Percentiles rank a stretch among this genome's conserved stretches.
Evolutionary conservation across 495 filamentous ascomycete species (phyloP).

Genomic region (Talaromyces proteolyticus): DNA sequence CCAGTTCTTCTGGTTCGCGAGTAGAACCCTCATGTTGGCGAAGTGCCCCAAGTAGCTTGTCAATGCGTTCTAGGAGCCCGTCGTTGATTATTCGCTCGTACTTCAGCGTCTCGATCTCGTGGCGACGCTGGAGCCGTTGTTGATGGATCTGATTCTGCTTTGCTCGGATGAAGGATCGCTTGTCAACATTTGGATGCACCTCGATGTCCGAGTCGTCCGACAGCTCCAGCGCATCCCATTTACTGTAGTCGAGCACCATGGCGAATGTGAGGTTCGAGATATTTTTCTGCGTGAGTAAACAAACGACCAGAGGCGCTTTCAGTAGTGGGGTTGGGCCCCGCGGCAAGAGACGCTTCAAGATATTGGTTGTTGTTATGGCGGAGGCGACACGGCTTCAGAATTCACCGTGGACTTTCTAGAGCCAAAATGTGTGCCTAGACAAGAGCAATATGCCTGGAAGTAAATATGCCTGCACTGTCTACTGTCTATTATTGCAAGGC

Average conservation of each 20-base stretch:
- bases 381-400: no score
- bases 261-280: not conserved
- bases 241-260: constrained; percentile 96
- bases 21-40: constrained; percentile 62
- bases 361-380: no score
- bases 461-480: no score
- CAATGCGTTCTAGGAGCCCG: constrained; percentile 76
- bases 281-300: not conserved
- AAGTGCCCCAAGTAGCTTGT: constrained; percentile 64
- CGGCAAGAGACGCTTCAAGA: no score
- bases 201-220: constrained; percentile 98
- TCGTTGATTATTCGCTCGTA: constrained; percentile 94
- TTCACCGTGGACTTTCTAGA: no score
- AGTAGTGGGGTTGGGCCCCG: constrained; percentile 2
- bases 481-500: no score
- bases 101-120: constrained; percentile 84
- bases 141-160: constrained; percentile 97
- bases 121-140: constrained; percentile 73
- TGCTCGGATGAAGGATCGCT: constrained; percentile 94
- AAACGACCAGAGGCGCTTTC: not conserved
- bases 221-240: constrained; percentile 93
- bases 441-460: no score
- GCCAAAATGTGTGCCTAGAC: no score
- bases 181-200: constrained; percentile 98
- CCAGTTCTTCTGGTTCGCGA: constrained; percentile 69